These are phyloP conservation scores for Tetrahymena malaccensis DNA, from an alignment of 73 alveolate species.

Conservation along the genomic window DNA sequence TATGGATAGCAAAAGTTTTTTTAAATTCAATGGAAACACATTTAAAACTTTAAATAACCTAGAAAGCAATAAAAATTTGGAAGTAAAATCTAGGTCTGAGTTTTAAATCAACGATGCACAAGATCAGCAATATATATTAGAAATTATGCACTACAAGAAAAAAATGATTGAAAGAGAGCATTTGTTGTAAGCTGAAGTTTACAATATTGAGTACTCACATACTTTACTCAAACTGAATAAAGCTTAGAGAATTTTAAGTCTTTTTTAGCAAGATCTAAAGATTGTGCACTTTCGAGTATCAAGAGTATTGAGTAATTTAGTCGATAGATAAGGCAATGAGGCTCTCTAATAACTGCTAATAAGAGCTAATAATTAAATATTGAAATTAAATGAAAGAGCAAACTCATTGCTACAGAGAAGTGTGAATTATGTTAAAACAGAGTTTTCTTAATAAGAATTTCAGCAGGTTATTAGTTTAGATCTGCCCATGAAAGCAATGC, in stretches of 20 bases:
- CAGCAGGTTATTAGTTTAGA: neutral
- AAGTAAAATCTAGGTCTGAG: neutral
- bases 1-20: neutral
- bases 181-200: neutral
- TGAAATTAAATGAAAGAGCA: neutral
- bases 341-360: neutral
- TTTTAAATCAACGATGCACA: neutral
- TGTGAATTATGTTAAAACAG: neutral
- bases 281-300: neutral
- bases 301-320: neutral
- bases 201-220: neutral
- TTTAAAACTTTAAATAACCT: neutral
- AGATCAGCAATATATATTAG: neutral
- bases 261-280: neutral
- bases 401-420: neutral
- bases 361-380: neutral
- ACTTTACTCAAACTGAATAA: neutral
- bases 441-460: neutral
- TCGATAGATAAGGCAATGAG: neutral
- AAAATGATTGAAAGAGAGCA: neutral
- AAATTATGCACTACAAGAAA: neutral
- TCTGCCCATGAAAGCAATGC: neutral
- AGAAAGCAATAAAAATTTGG: neutral
- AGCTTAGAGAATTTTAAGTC: neutral
- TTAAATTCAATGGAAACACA: neutral